A percentile compares a stretch with the other conserved stretches of the same genome.
Evolutionary conservation across 306 rosid species (phyloP).

Genomic region (Comarum palustre): DNA sequence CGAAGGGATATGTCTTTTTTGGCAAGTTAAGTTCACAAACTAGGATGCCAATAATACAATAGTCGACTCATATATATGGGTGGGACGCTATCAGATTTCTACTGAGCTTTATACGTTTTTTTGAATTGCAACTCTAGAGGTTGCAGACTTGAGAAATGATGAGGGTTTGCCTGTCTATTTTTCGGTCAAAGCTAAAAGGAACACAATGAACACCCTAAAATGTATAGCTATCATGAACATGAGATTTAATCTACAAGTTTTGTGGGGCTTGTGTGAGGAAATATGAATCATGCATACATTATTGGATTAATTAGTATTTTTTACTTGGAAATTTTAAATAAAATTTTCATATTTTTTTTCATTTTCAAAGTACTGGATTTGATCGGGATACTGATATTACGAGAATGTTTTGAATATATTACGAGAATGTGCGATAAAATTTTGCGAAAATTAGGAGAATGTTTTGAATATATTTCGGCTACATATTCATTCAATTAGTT

Average conservation of each 20-base stretch:
- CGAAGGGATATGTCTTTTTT: slow-evolving; percentile 6
- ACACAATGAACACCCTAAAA: slow-evolving; percentile 10
- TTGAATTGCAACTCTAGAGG: slow-evolving; percentile 5
- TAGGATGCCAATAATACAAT: not conserved
- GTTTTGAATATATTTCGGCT: no score
- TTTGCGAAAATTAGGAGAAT: no score
- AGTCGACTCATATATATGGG: not conserved
- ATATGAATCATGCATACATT: not conserved
- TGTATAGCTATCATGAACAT: not conserved
- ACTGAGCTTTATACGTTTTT: not conserved
- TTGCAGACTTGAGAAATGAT: slow-evolving; percentile 27
- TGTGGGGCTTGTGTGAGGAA: slow-evolving; percentile 10
- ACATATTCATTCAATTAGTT: no score
- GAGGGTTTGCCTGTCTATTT: slow-evolving; percentile 24
- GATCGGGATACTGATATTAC: not conserved
- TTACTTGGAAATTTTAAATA: no score
- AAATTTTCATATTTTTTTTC: no score
- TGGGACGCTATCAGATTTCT: slow-evolving; percentile 7
- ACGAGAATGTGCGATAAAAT: no score
- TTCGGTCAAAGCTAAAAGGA: slow-evolving; percentile 21
- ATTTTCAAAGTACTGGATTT: no score
- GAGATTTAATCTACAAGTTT: slow-evolving; percentile 4
- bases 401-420: no score
- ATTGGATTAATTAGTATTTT: no score
- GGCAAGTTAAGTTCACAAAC: slow-evolving; percentile 40